These are phyloP conservation scores for Pestalotiopsis sp. DNA, from an alignment of 2,329 filamentous ascomycete species.

Conservation along the genomic window DNA sequence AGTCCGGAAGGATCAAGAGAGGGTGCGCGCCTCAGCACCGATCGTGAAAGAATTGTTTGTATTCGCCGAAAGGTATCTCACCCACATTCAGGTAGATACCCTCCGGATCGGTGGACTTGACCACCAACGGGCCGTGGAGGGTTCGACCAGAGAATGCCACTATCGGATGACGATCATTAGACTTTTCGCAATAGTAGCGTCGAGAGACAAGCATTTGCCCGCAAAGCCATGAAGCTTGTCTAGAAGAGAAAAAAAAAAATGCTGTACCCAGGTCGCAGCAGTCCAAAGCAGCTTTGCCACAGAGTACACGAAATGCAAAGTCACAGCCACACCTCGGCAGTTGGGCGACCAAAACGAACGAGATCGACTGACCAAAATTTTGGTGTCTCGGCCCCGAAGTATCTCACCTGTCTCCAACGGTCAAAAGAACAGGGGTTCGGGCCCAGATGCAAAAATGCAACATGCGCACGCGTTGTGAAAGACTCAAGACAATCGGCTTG, in stretches of 20 bases:
- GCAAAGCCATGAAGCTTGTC: neutral
- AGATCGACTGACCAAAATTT: neutral
- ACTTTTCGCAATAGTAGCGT: neutral
- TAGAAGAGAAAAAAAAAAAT: neutral
- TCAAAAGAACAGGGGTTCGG: neutral
- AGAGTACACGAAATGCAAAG: neutral
- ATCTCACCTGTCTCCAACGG: neutral
- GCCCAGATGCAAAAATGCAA: neutral
- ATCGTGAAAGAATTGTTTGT: neutral
- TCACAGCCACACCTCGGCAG: conserved; percentile 1
- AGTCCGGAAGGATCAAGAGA: neutral
- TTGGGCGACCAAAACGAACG: neutral
- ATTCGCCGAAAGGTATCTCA: neutral
- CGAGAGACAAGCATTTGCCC: neutral
- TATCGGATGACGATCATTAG: neutral
- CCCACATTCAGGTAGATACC: neutral
- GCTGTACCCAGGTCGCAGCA: neutral
- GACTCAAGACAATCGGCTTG: neutral
- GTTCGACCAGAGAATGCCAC: neutral
- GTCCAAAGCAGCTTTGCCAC: neutral
- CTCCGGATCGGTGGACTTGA: neutral
- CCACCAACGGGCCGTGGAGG: neutral
- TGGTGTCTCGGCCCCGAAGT: neutral
- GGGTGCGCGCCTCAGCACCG: neutral
- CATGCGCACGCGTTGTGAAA: neutral